These are phyloP conservation scores for Avena sativa DNA, from an alignment of 176 grass and related monocot species.

Conservation along the genomic window DNA sequence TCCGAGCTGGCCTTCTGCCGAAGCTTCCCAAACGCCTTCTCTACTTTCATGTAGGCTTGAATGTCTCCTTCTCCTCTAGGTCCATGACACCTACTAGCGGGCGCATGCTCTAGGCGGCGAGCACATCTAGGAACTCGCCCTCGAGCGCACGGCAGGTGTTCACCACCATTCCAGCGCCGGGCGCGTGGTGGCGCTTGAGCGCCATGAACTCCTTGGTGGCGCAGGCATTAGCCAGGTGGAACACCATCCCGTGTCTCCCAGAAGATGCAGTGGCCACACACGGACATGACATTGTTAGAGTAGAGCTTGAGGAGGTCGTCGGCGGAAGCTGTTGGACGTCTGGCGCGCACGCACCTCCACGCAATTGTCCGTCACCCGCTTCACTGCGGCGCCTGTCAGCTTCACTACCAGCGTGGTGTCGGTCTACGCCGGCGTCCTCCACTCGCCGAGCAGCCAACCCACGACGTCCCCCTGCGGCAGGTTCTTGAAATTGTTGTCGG, in stretches of 20 bases:
- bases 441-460: too few relatives aligned
- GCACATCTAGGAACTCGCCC: slow-evolving; percentile 66
- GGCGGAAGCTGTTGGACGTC: slow-evolving; percentile 50
- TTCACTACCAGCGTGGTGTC: too few relatives aligned
- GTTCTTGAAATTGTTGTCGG: too few relatives aligned
- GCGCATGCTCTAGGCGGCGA: slow-evolving; percentile 3
- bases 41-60: too few relatives aligned
- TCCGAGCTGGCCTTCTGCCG: too few relatives aligned
- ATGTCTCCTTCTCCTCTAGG: too few relatives aligned
- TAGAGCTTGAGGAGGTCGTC: slow-evolving; percentile 7
- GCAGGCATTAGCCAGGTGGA: slow-evolving; percentile 44
- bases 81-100: too few relatives aligned
- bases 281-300: slow-evolving; percentile 1
- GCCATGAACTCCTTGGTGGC: slow-evolving; percentile 45
- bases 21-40: too few relatives aligned
- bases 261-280: slow-evolving; percentile 39
- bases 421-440: too few relatives aligned
- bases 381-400: too few relatives aligned
- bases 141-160: slow-evolving; percentile 66
- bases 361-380: too few relatives aligned
- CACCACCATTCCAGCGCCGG: slow-evolving; percentile 46
- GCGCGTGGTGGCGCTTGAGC: background rate
- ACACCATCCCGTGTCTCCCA: slow-evolving; percentile 30
- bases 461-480: too few relatives aligned
- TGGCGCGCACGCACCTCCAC: slow-evolving; percentile 35